phyloP scores from a whole-genome alignment of 352 stramenopile genomes.

The Globisporangium solare region DNA sequence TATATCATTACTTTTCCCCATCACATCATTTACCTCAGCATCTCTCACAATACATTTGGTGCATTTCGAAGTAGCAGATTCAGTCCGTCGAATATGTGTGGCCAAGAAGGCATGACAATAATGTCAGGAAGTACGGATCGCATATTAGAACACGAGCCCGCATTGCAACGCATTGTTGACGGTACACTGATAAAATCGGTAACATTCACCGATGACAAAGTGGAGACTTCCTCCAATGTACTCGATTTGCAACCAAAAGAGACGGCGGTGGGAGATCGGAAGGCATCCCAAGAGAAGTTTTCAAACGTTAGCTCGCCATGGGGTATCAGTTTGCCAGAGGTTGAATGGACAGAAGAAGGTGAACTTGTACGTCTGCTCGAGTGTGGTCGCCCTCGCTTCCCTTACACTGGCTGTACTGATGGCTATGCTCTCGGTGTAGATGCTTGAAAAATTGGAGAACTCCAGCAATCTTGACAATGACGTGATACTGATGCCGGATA shows the following conservation, averaged over 20 bases:
- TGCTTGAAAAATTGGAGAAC: slow-evolving; percentile 27
- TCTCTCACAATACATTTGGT: neutral
- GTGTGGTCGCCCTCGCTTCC: neutral
- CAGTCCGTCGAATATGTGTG: slow-evolving; percentile 1
- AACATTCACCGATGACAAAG: neutral
- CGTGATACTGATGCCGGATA: neutral
- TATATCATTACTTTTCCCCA: neutral
- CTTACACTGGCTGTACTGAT: neutral
- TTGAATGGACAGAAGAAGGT: slow-evolving; percentile 56
- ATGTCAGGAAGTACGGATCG: neutral
- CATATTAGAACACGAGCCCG: neutral
- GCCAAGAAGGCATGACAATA: slow-evolving; percentile 2
- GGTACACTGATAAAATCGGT: neutral
- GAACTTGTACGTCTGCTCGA: slow-evolving; percentile 27
- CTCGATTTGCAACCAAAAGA: neutral
- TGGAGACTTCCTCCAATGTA: neutral
- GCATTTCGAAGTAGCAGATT: neutral
- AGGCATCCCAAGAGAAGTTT: neutral
- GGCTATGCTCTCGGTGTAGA: slow-evolving; percentile 9
- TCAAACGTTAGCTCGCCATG: neutral
- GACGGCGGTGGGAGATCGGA: neutral
- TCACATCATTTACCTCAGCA: neutral
- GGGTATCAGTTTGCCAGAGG: slow-evolving; percentile 23
- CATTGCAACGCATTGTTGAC: neutral
- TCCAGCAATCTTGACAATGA: slow-evolving; percentile 10